These are phyloP conservation scores for Triticum monococcum DNA, from an alignment of 176 grass and related monocot species.

Conservation along the genomic window DNA sequence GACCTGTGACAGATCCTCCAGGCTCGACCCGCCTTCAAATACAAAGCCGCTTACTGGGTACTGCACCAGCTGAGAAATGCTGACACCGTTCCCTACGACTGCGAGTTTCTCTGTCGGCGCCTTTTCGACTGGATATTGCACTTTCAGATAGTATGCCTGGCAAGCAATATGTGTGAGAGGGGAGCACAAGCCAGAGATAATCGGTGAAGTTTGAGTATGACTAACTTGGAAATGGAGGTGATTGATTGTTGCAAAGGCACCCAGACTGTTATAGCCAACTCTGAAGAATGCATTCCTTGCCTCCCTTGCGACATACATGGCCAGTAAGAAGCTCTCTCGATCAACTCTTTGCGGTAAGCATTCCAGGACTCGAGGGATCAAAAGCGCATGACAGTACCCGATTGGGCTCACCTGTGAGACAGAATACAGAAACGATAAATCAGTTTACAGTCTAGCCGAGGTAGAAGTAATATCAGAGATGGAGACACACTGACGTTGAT, in stretches of 20 bases:
- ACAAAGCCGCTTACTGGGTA: conserved; percentile 80
- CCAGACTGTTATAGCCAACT: conserved; percentile 76
- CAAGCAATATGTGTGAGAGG: not conserved
- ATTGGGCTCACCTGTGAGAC: conserved; percentile 62
- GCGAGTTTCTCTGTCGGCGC: conserved; percentile 28
- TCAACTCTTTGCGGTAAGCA: conserved; percentile 62
- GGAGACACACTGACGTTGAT: conserved; percentile 50
- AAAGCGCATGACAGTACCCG: conserved; percentile 66
- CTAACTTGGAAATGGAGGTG: conserved; percentile 83
- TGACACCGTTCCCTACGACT: conserved; percentile 36
- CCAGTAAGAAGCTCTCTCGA: conserved; percentile 50
- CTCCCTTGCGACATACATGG: conserved; percentile 57
- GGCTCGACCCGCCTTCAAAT: conserved; percentile 45
- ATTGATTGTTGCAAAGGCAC: conserved; percentile 73
- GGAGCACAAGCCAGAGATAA: not conserved
- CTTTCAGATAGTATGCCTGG: conserved; percentile 66
- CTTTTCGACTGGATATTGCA: conserved; percentile 75
- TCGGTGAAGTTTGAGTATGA: not conserved
- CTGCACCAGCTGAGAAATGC: conserved; percentile 38
- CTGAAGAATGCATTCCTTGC: conserved; percentile 48
- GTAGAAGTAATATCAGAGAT: not conserved
- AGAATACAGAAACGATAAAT: not conserved
- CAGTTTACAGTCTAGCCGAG: not conserved
- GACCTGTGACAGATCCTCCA: conserved; percentile 57
- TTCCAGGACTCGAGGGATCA: conserved; percentile 50